phyloP scores from a whole-genome alignment of 176 grass and related monocot genomes.

The Themeda triandra region DNA sequence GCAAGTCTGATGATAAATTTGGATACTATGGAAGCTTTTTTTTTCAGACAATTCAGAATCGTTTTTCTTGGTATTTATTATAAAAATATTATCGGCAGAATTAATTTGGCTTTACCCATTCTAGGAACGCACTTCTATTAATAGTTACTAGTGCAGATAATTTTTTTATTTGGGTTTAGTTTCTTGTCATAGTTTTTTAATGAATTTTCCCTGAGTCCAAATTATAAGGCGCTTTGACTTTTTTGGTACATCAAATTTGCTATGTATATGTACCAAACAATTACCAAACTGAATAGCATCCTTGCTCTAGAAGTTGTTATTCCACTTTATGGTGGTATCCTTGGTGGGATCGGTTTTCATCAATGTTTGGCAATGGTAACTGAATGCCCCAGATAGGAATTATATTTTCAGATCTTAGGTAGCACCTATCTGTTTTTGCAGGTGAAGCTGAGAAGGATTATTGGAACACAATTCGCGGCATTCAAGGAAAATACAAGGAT shows the following conservation, averaged over 20 bases:
- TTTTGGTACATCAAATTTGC: no score
- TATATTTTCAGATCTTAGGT: conserved; percentile 3
- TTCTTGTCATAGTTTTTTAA: not conserved
- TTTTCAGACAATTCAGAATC: not conserved
- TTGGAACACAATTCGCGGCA: conserved; percentile 43
- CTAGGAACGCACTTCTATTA: not conserved
- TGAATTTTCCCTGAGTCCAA: not conserved
- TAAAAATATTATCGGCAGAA: not conserved
- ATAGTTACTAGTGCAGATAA: not conserved
- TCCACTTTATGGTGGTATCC: not conserved
- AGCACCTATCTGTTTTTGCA: conserved; percentile 25
- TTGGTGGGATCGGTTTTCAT: not conserved
- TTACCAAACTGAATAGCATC: not conserved
- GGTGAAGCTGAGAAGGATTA: conserved; percentile 74
- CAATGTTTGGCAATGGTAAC: conserved; percentile 2
- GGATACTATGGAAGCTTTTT: not conserved
- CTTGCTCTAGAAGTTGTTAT: not conserved
- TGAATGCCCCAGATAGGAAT: not conserved
- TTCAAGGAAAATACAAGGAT: conserved; percentile 31
- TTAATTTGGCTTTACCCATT: not conserved
- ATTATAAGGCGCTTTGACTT: no score
- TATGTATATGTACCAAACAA: no score
- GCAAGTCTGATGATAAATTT: not conserved
- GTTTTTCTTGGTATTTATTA: not conserved
- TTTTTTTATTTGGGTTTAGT: not conserved